Evolutionary conservation across 2,329 filamentous ascomycete species (phyloP), one percentile per base, ranked within the genome.

Genomic region (Clarireedia homoeocarpa): DNA sequence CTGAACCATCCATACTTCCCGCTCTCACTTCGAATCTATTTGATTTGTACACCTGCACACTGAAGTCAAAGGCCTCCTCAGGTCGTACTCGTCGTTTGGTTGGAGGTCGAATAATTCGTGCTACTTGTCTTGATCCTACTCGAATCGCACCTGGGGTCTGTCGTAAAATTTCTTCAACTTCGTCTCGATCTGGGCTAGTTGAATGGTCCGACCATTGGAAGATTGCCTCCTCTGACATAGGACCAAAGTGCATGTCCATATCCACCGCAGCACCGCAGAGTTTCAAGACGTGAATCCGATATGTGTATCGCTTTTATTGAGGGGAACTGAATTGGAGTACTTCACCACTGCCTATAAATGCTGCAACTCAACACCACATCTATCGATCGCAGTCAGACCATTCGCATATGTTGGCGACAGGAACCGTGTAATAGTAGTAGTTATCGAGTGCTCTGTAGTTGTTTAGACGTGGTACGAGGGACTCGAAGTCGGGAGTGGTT

Each of bases 1-100:
- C 65, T 0, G 65, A 67, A 7, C 63, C 63, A 36, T 67, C 66
- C 58, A 67, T 63, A 52, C 64, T 67, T n/a, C 58, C 51, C 14
- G 51, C 45, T 40, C 51, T 48, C 44, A 54, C 48, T 27, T 54
- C 36, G 24, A 54, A 24, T 14, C 34, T 42, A 14, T 23, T 40
- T 17, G 49, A 49, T 49, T 49, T 54, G 12, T 38, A 54, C 17
- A 34, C n/a, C 20, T 42, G 44, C 45, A 53, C 26, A 14, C 38
- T 47, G 15, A 47, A 14, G 17, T 7, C 46, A 17, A 30, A 47
- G n/a, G 17, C n/a, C 47, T 47, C 51, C 14, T 47, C 51, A 47
- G 36, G 30, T 17, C 26, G 40, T 24, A 46, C 51, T 53, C 42
- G 51, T 47, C 51, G 51, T 36, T 30, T 40, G 12, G 51, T 47